phyloP scores from a whole-genome alignment of 31 red algal species.

The Porphyra umbilicalis region DNA sequence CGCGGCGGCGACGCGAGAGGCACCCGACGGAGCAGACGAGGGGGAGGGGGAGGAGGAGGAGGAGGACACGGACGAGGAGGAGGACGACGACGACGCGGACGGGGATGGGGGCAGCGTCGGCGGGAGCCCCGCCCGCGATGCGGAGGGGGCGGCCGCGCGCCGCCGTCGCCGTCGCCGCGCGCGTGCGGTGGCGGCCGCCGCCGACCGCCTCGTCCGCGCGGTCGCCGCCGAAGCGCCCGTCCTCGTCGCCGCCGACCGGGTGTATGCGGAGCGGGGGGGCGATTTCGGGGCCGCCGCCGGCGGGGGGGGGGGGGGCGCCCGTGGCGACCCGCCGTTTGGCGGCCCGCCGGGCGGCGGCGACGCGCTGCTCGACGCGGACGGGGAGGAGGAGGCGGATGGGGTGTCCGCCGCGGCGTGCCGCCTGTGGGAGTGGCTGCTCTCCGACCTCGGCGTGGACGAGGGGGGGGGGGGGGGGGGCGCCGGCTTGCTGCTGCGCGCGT shows the following conservation, averaged over 20 bases:
- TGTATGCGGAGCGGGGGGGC: not conserved
- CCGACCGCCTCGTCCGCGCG: not conserved
- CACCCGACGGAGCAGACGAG: not conserved
- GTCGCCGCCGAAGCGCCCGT: not conserved
- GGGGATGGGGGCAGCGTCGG: not conserved
- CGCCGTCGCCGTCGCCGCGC: not conserved
- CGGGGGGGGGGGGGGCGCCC: not conserved
- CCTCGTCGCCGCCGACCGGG: not conserved
- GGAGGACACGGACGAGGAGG: not conserved
- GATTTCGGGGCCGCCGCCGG: not conserved
- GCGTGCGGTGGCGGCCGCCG: not conserved
- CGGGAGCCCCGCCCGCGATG: not conserved
- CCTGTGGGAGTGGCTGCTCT: not conserved
- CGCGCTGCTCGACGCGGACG: not conserved
- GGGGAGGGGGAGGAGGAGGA: not conserved
- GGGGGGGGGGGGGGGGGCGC: not conserved
- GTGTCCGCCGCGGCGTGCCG: not conserved
- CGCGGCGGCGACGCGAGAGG: not conserved
- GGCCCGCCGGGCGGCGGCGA: not conserved
- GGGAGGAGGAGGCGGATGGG: not conserved
- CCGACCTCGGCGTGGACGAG: not conserved
- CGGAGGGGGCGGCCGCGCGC: not conserved
- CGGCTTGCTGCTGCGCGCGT: not conserved
- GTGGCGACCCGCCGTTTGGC: too few relatives aligned
- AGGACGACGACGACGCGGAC: not conserved